Evolutionary conservation across 805 yeast species (phyloP).

Genomic region (Yamadazyma sp.): DNA sequence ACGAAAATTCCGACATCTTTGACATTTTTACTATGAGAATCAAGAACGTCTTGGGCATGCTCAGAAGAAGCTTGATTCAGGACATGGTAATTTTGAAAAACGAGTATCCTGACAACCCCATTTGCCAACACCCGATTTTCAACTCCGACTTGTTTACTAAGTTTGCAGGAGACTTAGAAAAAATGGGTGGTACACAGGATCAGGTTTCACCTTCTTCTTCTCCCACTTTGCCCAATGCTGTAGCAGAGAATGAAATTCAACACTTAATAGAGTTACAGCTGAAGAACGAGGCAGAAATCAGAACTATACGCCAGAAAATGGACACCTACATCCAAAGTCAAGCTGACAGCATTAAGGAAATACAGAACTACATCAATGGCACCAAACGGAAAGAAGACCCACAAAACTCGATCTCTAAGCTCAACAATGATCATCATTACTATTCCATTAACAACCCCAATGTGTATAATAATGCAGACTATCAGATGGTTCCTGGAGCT

Average conservation of each 20-base stretch:
- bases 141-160: slow-evolving; percentile 18
- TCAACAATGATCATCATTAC: neutral
- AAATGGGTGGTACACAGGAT: slow-evolving; percentile 9
- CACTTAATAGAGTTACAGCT: slow-evolving; percentile 6
- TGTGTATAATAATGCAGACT: too few species aligned
- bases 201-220: slow-evolving; percentile 8
- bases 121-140: slow-evolving; percentile 27
- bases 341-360: slow-evolving; percentile 11
- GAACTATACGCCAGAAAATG: slow-evolving; percentile 17
- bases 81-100: slow-evolving; percentile 28
- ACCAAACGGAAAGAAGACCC: neutral
- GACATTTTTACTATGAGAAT: slow-evolving; percentile 14
- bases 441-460: neutral
- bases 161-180: slow-evolving; percentile 16
- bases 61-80: slow-evolving; percentile 26
- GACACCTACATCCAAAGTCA: slow-evolving; percentile 15
- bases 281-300: slow-evolving; percentile 11
- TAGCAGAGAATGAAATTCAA: neutral
- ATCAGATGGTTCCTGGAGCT: too few species aligned
- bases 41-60: slow-evolving; percentile 18
- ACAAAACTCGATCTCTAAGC: neutral
- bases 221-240: neutral
- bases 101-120: slow-evolving; percentile 23
- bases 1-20: slow-evolving; percentile 11
- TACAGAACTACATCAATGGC: neutral